Evolutionary conservation across 2,329 filamentous ascomycete genomes (phyloP).

Genomic region (Beauveria sp.): DNA sequence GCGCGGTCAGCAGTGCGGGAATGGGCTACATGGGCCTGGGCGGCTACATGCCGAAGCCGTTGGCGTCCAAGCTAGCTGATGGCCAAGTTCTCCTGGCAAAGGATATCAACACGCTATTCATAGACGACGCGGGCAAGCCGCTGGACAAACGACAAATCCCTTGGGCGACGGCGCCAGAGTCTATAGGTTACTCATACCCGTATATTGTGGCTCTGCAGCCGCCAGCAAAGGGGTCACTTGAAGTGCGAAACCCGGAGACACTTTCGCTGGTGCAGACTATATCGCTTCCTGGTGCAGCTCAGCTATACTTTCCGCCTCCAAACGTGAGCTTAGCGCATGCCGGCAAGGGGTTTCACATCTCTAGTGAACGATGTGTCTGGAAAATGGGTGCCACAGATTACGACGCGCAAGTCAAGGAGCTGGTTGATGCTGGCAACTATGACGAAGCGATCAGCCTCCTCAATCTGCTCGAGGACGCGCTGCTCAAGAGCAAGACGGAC

Average conservation of each 20-base stretch:
- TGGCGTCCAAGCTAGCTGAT: constrained; percentile 74
- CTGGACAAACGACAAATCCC: constrained; percentile 83
- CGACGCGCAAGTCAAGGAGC: constrained; percentile 76
- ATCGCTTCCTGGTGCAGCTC: constrained; percentile 68
- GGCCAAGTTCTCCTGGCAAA: constrained; percentile 91
- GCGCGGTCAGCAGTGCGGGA: constrained; percentile 71
- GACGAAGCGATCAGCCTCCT: constrained; percentile 91
- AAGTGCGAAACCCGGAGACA: constrained; percentile 88
- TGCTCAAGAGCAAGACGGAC: constrained; percentile 74
- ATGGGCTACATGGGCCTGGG: constrained; percentile 98
- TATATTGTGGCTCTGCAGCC: constrained; percentile 85
- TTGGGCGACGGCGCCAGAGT: constrained; percentile 81
- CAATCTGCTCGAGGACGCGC: constrained; percentile 82
- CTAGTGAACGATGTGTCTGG: constrained; percentile 88
- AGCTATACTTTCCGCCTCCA: constrained; percentile 85
- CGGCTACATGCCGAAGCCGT: constrained; percentile 81
- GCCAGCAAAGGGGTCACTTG: constrained; percentile 73
- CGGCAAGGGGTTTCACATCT: constrained; percentile 90
- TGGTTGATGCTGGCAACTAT: constrained; percentile 65
- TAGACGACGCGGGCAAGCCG: constrained; percentile 74
- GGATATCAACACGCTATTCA: constrained; percentile 91
- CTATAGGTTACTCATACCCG: constrained; percentile 92
- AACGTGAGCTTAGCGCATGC: constrained; percentile 92
- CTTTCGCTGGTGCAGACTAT: constrained; percentile 84
- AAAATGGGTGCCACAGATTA: constrained; percentile 92